A percentile compares a stretch with the other conserved stretches of the same genome.
These are phyloP conservation scores for Thuja plicata DNA, from an alignment of 83 land plant species.

Conservation along the genomic window DNA sequence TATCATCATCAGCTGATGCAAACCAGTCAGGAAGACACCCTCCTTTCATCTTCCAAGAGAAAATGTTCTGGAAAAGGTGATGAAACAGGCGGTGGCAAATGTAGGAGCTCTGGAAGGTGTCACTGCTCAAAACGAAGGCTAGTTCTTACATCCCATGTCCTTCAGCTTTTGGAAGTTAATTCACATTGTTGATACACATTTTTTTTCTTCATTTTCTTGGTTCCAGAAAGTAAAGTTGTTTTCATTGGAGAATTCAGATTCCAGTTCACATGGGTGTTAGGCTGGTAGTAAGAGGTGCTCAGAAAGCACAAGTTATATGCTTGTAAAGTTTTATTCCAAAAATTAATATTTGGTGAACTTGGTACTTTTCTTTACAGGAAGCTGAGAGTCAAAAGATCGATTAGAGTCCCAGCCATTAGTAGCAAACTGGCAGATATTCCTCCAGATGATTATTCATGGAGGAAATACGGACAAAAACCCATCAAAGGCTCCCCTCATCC, in stretches of 20 bases:
- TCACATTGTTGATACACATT: background rate
- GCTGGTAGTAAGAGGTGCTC: background rate
- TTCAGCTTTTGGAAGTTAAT: background rate
- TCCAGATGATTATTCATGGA: slow-evolving; percentile 90
- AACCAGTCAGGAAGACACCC: slow-evolving; percentile 19
- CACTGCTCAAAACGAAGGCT: slow-evolving; percentile 88
- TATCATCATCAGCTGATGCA: slow-evolving; percentile 40
- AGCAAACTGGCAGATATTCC: slow-evolving; percentile 93
- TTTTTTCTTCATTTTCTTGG: background rate
- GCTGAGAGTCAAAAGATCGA: slow-evolving; percentile 70
- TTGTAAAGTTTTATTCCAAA: background rate
- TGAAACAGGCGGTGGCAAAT: slow-evolving; percentile 60
- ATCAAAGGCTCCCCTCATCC: slow-evolving; percentile 95
- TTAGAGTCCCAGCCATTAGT: slow-evolving; percentile 87
- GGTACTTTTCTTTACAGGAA: slow-evolving; percentile 46
- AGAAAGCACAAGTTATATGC: background rate
- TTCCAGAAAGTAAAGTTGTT: background rate
- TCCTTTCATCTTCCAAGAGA: slow-evolving; percentile 31
- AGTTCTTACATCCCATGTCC: slow-evolving; percentile 4
- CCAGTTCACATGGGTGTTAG: background rate
- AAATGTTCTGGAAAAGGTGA: slow-evolving; percentile 66
- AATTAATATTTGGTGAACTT: background rate
- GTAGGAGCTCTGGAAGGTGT: slow-evolving; percentile 70
- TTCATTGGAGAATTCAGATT: background rate
- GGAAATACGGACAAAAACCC: slow-evolving; percentile 93